phyloP scores from a whole-genome alignment of 495 filamentous ascomycete species.

The Penicillium manginii region DNA sequence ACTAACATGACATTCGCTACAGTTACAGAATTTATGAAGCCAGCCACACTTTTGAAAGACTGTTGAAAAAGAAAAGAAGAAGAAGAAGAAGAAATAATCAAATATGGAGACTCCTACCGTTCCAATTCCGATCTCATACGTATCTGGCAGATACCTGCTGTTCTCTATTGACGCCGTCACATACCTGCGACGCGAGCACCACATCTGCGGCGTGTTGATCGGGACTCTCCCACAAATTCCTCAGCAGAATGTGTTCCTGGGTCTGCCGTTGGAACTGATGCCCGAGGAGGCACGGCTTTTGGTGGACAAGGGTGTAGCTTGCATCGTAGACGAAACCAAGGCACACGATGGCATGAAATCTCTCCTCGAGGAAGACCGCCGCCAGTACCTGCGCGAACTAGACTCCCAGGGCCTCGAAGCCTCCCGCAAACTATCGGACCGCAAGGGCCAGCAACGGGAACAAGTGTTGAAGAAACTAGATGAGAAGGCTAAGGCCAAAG shows the following conservation, averaged over 20 bases:
- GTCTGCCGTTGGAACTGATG: conserved; percentile 86
- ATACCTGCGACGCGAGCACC: conserved; percentile 76
- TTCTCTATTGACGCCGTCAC: conserved; percentile 85
- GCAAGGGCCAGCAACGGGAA: conserved; percentile 45
- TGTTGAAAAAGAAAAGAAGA: conserved; percentile 2
- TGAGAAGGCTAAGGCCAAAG: conserved; percentile 42
- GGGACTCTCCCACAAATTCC: conserved; percentile 89
- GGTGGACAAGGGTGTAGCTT: conserved; percentile 77
- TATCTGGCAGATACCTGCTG: conserved; percentile 81
- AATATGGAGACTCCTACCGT: conserved; percentile 48
- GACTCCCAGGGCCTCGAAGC: conserved; percentile 50
- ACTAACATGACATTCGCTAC: conserved; percentile 18
- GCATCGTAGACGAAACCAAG: conserved; percentile 74
- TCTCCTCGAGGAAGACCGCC: conserved; percentile 58
- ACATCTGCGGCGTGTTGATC: conserved; percentile 85
- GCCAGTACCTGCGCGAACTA: conserved; percentile 47
- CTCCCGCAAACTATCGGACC: conserved; percentile 42
- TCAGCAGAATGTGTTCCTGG: conserved; percentile 92
- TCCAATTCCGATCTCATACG: conserved; percentile 80
- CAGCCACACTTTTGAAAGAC: conserved; percentile 2
- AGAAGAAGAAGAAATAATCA: conserved; percentile 5
- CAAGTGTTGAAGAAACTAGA: conserved; percentile 47
- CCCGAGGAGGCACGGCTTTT: conserved; percentile 86
- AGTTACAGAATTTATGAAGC: conserved; percentile 18
- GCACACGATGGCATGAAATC: conserved; percentile 66